These are phyloP conservation scores for Voacanga thouarsii DNA, from an alignment of 257 asterid species.

Conservation along the genomic window DNA sequence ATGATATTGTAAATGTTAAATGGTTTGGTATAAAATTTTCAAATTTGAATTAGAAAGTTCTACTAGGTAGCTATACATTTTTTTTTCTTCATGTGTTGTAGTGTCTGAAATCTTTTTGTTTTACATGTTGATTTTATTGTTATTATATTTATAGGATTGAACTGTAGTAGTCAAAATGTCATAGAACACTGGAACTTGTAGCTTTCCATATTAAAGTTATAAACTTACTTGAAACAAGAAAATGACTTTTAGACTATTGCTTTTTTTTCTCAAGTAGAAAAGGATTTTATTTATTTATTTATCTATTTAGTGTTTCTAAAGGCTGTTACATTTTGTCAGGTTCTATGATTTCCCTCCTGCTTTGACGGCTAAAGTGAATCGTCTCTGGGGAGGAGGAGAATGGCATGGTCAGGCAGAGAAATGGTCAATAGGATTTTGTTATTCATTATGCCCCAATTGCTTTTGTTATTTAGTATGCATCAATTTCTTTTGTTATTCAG, in stretches of 20 bases:
- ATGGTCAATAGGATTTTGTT: constrained; percentile 47
- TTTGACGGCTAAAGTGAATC: constrained; percentile 92
- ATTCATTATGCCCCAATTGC: not conserved
- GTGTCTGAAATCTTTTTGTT: too few species aligned
- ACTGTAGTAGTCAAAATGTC: too few species aligned
- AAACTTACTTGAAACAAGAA: not conserved
- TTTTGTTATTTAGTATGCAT: not conserved
- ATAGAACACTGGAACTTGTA: not conserved
- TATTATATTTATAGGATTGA: too few species aligned
- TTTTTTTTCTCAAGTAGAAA: not conserved
- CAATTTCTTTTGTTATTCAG: too few species aligned
- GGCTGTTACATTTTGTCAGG: constrained; percentile 44
- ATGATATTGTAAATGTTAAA: not conserved
- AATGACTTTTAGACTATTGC: not conserved
- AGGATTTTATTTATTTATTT: not conserved
- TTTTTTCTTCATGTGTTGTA: not conserved
- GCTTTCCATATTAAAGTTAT: not conserved
- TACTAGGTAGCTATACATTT: not conserved
- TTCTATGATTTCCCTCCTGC: constrained; percentile 92
- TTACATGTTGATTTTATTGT: too few species aligned
- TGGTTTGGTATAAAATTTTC: not conserved
- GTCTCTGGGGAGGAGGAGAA: constrained; percentile 99
- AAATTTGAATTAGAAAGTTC: not conserved
- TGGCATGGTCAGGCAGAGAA: constrained; percentile 99
- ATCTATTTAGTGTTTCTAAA: constrained; percentile 15